Conservation (phyloP, 1,284 basidiomycete species). For the Naganishia sp. region DNA sequence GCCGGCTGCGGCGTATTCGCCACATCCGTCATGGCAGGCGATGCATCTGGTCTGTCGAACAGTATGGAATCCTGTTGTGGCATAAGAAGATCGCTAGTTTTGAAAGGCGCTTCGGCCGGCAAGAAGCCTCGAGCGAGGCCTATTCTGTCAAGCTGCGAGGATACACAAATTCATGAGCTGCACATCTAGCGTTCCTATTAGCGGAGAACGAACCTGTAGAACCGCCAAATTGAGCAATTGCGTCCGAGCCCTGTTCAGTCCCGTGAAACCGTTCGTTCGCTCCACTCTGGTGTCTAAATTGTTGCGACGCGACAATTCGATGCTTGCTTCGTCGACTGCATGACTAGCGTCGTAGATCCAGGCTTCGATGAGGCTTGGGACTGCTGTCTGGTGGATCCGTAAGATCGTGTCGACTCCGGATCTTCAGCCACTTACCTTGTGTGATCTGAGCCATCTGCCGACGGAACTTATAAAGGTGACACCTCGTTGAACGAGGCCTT, state of each 20-base stretch:
- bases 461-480: constrained; percentile 19
- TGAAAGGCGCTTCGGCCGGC: constrained; percentile 71
- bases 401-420: background rate
- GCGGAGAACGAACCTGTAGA: constrained; percentile 63
- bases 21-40: constrained; percentile 29
- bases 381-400: constrained; percentile 39
- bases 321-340: constrained; percentile 16
- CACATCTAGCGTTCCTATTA: background rate
- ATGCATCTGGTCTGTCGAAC: constrained; percentile 34
- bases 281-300: constrained; percentile 55
- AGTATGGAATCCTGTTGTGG: constrained; percentile 55
- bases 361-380: constrained; percentile 79
- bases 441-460: constrained; percentile 25
- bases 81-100: constrained; percentile 22
- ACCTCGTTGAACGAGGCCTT: constrained; percentile 8
- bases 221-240: constrained; percentile 60
- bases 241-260: constrained; percentile 19
- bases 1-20: background rate
- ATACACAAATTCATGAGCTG: constrained; percentile 23
- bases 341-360: constrained; percentile 88
- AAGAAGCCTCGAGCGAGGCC: constrained; percentile 73
- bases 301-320: constrained; percentile 6
- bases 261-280: constrained; percentile 40
- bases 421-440: constrained; percentile 10
- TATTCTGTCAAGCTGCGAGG: constrained; percentile 71